phyloP scores from a whole-genome alignment of 495 filamentous ascomycete species.

The Lindgomyces ingoldianus region DNA sequence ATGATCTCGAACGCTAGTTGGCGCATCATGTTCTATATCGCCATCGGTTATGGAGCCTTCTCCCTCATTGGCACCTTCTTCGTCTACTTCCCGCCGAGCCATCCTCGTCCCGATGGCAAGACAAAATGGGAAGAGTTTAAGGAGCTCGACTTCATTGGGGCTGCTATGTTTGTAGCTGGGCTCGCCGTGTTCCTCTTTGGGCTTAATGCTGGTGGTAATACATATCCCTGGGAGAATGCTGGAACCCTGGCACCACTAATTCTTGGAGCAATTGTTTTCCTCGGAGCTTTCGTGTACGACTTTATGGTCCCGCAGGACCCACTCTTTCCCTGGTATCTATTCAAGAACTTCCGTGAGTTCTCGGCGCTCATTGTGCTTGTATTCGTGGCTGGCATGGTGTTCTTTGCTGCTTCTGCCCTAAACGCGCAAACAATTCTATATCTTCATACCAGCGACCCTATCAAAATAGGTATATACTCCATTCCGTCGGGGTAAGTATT shows the following conservation, averaged over 20 bases:
- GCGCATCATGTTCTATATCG: constrained; percentile 37
- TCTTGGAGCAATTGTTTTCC: constrained; percentile 36
- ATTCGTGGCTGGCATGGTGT: constrained; percentile 43
- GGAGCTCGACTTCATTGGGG: constrained; percentile 28
- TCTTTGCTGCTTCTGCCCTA: constrained; percentile 33
- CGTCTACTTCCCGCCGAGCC: constrained; percentile 18
- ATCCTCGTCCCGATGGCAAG: constrained; percentile 19
- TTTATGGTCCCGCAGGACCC: constrained; percentile 38
- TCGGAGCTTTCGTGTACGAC: constrained; percentile 37
- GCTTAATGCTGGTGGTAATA: constrained; percentile 36
- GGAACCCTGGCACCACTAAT: constrained; percentile 34
- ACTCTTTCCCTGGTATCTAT: constrained; percentile 40
- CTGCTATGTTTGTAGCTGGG: constrained; percentile 14
- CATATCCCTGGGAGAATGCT: constrained; percentile 31
- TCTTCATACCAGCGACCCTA: constrained; percentile 36
- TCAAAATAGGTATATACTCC: constrained; percentile 37
- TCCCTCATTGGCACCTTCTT: constrained; percentile 14
- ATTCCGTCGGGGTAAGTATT: constrained; percentile 23
- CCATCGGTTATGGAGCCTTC: constrained; percentile 26
- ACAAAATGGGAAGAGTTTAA: constrained; percentile 24
- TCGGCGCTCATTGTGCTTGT: constrained; percentile 38
- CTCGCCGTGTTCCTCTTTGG: constrained; percentile 37
- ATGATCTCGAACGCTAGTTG: constrained; percentile 35
- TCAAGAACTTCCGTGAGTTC: constrained; percentile 38
- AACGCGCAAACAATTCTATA: constrained; percentile 39